Percentiles rank a stretch among this genome's conserved stretches.
Evolutionary conservation across 2,329 filamentous ascomycete genomes (phyloP).

Genomic region (Arthrobotrys iridis): DNA sequence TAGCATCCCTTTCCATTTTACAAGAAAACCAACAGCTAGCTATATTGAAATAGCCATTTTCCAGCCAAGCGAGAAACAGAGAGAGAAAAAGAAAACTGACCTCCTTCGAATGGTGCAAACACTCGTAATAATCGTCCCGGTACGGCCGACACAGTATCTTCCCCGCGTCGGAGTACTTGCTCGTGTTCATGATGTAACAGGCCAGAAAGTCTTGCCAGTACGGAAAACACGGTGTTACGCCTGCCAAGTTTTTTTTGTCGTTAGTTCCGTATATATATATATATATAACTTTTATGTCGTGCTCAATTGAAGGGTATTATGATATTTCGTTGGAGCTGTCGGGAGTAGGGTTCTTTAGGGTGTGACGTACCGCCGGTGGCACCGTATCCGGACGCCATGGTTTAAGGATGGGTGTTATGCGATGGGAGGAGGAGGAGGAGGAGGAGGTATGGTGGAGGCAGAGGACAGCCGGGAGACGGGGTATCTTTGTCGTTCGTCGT

Average conservation of each 20-base stretch:
- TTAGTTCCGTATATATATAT: not conserved
- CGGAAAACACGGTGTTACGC: constrained; percentile 81
- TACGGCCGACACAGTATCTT: constrained; percentile 86
- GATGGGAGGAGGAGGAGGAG: not conserved
- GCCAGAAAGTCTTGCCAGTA: constrained; percentile 99
- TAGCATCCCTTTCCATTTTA: too few relatives aligned
- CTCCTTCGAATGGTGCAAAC: constrained; percentile 98
- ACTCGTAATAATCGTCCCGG: constrained; percentile 98
- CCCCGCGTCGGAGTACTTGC: constrained; percentile 74
- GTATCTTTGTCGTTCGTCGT: not conserved
- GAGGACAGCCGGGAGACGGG: too few relatives aligned
- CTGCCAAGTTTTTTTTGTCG: constrained; percentile 61
- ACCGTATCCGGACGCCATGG: constrained; percentile 84
- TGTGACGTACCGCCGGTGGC: constrained; percentile 76
- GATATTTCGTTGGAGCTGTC: too few relatives aligned
- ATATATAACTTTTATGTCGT: not conserved
- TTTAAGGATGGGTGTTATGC: constrained; percentile 54
- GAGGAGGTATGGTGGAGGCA: too few relatives aligned
- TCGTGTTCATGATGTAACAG: constrained; percentile 96
- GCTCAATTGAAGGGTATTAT: too few relatives aligned
- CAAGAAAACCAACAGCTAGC: too few relatives aligned
- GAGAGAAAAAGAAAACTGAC: constrained; percentile 67
- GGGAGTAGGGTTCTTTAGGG: not conserved
- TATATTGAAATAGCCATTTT: too few relatives aligned
- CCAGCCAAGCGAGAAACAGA: not conserved